Conservation (phyloP, 2,329 filamentous ascomycete species). For the Emmonsia crescens region DNA sequence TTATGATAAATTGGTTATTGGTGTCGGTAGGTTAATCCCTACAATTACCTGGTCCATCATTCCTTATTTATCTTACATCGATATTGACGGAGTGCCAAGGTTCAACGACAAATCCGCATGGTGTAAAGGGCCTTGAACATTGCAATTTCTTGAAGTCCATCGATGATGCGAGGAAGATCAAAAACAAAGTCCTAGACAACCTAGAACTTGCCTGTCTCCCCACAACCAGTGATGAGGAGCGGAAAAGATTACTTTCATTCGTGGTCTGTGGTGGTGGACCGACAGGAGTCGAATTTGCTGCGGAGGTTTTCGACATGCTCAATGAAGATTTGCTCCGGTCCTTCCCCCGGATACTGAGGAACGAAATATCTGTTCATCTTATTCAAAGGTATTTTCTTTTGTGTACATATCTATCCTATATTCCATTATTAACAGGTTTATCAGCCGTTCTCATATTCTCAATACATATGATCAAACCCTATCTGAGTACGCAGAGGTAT, state of each 20-base stretch:
- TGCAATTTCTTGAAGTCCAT: slow-evolving; percentile 95
- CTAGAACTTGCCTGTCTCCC: slow-evolving; percentile 87
- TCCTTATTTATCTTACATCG: not conserved
- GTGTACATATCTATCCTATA: not conserved
- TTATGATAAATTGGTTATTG: slow-evolving; percentile 92
- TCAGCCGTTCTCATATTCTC: slow-evolving; percentile 72
- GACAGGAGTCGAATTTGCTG: slow-evolving; percentile 94
- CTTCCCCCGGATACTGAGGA: slow-evolving; percentile 84
- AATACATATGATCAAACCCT: slow-evolving; percentile 97
- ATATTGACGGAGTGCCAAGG: slow-evolving; percentile 30
- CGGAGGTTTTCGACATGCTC: slow-evolving; percentile 87
- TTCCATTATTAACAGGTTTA: not conserved
- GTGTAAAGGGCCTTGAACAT: slow-evolving; percentile 86
- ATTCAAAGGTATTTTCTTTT: slow-evolving; percentile 53
- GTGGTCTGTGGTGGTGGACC: slow-evolving; percentile 93
- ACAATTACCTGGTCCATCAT: not conserved
- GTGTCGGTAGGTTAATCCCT: slow-evolving; percentile 51
- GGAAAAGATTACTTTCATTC: slow-evolving; percentile 79
- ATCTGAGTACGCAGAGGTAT: slow-evolving; percentile 74
- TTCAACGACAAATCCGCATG: slow-evolving; percentile 86
- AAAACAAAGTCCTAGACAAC: slow-evolving; percentile 79
- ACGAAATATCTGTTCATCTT: slow-evolving; percentile 94
- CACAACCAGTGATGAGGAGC: slow-evolving; percentile 79
- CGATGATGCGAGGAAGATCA: slow-evolving; percentile 77
- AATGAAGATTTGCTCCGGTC: slow-evolving; percentile 81